These are phyloP conservation scores for Penicillium dipodomyicola DNA, from an alignment of 495 filamentous ascomycete genomes.

Conservation along the genomic window DNA sequence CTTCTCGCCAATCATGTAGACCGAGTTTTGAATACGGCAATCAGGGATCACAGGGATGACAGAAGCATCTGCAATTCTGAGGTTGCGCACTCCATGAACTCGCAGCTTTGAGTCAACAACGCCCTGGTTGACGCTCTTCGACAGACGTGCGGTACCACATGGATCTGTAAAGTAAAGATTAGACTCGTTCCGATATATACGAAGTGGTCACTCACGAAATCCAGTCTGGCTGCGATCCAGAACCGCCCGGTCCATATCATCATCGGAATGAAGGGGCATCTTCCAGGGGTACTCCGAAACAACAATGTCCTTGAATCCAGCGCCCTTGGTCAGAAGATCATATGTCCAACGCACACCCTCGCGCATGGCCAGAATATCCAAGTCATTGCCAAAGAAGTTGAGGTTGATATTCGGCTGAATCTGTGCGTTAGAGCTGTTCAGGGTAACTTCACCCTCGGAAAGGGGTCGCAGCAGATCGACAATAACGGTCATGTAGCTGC, in stretches of 20 bases:
- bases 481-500: slow-evolving; percentile 55
- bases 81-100: slow-evolving; percentile 52
- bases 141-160: slow-evolving; percentile 54
- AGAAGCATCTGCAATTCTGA: slow-evolving; percentile 49
- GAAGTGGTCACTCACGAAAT: slow-evolving; percentile 35
- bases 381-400: slow-evolving; percentile 55
- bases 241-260: slow-evolving; percentile 54
- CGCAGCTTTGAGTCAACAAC: slow-evolving; percentile 53
- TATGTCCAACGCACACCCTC: slow-evolving; percentile 56
- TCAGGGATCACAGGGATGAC: slow-evolving; percentile 35
- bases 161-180: slow-evolving; percentile 31
- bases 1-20: slow-evolving; percentile 60
- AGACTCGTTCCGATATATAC: background rate
- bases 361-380: slow-evolving; percentile 57
- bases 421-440: slow-evolving; percentile 51
- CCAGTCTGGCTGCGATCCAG: slow-evolving; percentile 55
- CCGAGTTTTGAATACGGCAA: slow-evolving; percentile 43
- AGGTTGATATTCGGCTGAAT: slow-evolving; percentile 58
- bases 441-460: slow-evolving; percentile 50
- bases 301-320: slow-evolving; percentile 57
- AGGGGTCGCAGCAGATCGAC: slow-evolving; percentile 59
- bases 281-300: slow-evolving; percentile 55
- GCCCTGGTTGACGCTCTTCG: slow-evolving; percentile 50
- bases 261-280: slow-evolving; percentile 56
- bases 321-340: slow-evolving; percentile 54